Conservation (phyloP, 2,329 filamentous ascomycete genomes). For the Pseudogymnoascus sp. region DNA sequence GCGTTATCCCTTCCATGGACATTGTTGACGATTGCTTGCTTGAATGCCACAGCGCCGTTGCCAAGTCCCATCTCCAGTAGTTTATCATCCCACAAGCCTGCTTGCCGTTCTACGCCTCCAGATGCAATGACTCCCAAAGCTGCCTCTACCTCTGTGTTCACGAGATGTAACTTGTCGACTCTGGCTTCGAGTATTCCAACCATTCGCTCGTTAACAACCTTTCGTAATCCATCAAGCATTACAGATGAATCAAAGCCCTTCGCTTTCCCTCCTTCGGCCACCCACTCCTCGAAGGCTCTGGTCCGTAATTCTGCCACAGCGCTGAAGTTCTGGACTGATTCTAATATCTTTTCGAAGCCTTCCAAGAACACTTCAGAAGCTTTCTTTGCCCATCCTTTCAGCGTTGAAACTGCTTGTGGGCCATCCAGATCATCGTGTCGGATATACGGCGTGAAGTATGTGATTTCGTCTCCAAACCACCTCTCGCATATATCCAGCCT, state of each 20-base stretch:
- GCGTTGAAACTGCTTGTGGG: conserved; percentile 49
- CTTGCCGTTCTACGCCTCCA: conserved; percentile 40
- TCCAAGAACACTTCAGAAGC: conserved; percentile 51
- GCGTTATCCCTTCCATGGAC: conserved; percentile 64
- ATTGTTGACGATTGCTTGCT: conserved; percentile 58
- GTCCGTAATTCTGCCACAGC: conserved; percentile 62
- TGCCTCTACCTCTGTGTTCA: conserved; percentile 56
- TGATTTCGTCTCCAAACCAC: conserved; percentile 78
- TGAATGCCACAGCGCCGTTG: conserved; percentile 58
- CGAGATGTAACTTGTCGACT: conserved; percentile 53
- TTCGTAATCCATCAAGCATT: conserved; percentile 60
- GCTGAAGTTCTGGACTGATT: conserved; percentile 55
- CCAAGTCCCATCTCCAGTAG: conserved; percentile 58
- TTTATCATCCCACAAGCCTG: conserved; percentile 59
- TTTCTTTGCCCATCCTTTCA: conserved; percentile 55
- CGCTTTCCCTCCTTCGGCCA: conserved; percentile 56
- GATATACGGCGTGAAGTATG: conserved; percentile 79
- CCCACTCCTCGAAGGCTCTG: conserved; percentile 65
- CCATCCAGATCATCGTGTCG: conserved; percentile 68
- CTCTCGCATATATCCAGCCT: conserved; percentile 68
- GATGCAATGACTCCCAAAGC: conserved; percentile 53
- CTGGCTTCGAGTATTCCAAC: conserved; percentile 54
- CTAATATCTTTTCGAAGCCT: conserved; percentile 54
- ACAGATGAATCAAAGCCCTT: conserved; percentile 59
- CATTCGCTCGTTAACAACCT: conserved; percentile 60